phyloP scores from a whole-genome alignment of 1,284 basidiomycete genomes.

The Puccinia horiana region DNA sequence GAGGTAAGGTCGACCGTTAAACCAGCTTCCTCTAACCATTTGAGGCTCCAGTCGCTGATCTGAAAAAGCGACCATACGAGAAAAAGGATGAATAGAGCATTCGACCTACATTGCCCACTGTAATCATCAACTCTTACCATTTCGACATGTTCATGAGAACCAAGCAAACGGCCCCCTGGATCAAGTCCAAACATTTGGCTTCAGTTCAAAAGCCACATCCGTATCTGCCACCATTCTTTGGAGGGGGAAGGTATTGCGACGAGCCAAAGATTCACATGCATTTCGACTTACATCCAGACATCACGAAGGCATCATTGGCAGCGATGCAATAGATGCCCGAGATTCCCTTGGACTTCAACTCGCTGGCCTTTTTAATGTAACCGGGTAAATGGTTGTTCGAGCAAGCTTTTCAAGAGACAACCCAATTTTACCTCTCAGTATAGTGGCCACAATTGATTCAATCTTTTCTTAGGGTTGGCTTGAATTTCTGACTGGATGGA shows the following conservation, averaged over 20 bases:
- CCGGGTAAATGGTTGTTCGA: constrained; percentile 34
- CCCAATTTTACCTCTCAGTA: neutral
- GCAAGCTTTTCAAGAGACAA: constrained; percentile 12
- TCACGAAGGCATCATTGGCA: constrained; percentile 42
- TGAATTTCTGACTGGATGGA: neutral
- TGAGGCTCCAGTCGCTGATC: constrained; percentile 34
- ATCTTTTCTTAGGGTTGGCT: neutral
- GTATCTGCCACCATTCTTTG: too few relatives aligned
- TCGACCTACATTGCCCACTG: neutral
- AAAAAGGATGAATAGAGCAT: neutral
- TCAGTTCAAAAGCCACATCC: neutral
- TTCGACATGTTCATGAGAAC: constrained; percentile 33
- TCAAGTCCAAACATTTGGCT: neutral
- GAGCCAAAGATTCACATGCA: too few relatives aligned
- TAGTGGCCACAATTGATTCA: neutral
- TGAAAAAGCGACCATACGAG: neutral
- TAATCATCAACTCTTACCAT: constrained; percentile 17
- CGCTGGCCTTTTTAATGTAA: constrained; percentile 28
- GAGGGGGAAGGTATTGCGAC: too few relatives aligned
- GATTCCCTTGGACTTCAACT: constrained; percentile 42
- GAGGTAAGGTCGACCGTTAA: constrained; percentile 31
- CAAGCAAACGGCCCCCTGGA: constrained; percentile 36
- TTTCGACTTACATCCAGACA: constrained; percentile 43
- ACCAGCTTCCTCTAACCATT: constrained; percentile 46
- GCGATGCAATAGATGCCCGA: constrained; percentile 40